These are phyloP conservation scores for Syncephalis plumigaleata DNA, from an alignment of 371 early-diverging fungal species.

Conservation along the genomic window DNA sequence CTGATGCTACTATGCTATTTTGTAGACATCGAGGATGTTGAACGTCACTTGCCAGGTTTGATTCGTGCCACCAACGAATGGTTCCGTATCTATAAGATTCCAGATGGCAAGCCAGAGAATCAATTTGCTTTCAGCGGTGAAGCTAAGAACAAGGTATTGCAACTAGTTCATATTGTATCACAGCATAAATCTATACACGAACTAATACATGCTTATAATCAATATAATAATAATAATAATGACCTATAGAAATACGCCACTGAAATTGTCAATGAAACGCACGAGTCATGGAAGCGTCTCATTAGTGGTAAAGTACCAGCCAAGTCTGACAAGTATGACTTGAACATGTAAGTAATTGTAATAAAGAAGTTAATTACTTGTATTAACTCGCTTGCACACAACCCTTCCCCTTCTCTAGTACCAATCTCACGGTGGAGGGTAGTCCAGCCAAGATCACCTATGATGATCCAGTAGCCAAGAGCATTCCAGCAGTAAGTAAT, in stretches of 20 bases:
- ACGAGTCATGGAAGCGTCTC: slow-evolving; percentile 90
- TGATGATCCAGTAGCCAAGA: slow-evolving; percentile 31
- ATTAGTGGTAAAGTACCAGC: slow-evolving; percentile 39
- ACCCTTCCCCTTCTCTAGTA: slow-evolving; percentile 22
- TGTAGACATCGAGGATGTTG: slow-evolving; percentile 95
- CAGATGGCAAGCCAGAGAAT: slow-evolving; percentile 98
- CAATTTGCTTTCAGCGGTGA: slow-evolving; percentile 93
- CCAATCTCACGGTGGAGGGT: slow-evolving; percentile 51
- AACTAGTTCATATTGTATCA: slow-evolving; percentile 6
- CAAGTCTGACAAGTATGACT: slow-evolving; percentile 46
- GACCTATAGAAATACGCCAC: slow-evolving; percentile 60
- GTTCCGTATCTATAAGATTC: slow-evolving; percentile 99
- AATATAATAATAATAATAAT: too few relatives aligned
- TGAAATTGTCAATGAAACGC: slow-evolving; percentile 80
- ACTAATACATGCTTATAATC: too few relatives aligned
- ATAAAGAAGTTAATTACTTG: background rate
- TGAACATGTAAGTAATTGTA: slow-evolving; percentile 25
- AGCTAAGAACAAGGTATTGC: slow-evolving; percentile 51
- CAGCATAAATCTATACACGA: too few relatives aligned
- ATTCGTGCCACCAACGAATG: slow-evolving; percentile 91
- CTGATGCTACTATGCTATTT: background rate
- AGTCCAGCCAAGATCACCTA: slow-evolving; percentile 47
- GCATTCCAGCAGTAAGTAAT: slow-evolving; percentile 41
- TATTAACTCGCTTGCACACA: too few relatives aligned
- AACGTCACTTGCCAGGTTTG: slow-evolving; percentile 87